phyloP scores from a whole-genome alignment of 331 rosid species.

The Quercus tomentella region DNA sequence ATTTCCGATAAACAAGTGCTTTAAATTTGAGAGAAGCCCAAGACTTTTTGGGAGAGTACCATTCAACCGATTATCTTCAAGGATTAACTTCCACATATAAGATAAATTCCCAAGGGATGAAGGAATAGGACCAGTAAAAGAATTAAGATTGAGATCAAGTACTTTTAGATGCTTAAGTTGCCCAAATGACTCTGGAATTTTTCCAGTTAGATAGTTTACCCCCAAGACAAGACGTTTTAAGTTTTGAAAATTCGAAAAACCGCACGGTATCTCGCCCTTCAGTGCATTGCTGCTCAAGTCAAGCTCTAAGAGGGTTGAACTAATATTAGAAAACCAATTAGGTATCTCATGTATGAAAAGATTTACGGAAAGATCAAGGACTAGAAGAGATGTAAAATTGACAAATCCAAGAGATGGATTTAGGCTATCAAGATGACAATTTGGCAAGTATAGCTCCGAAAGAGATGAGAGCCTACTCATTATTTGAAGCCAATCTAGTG shows the following conservation, averaged over 20 bases:
- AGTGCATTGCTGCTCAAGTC: slow-evolving; percentile 7
- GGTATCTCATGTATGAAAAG: slow-evolving; percentile 22
- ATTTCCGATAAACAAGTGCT: slow-evolving; percentile 15
- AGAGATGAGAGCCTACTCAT: slow-evolving; percentile 18
- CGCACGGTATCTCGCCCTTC: slow-evolving; percentile 23
- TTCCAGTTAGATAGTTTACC: slow-evolving; percentile 17
- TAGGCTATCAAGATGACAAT: slow-evolving; percentile 15
- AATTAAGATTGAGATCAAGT: slow-evolving; percentile 18
- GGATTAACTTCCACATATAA: slow-evolving; percentile 22
- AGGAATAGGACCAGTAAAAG: slow-evolving; percentile 11
- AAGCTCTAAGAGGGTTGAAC: slow-evolving; percentile 12
- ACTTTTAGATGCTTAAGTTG: slow-evolving; percentile 22
- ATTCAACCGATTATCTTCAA: slow-evolving; percentile 19
- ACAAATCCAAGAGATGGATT: background rate
- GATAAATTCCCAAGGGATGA: slow-evolving; percentile 30
- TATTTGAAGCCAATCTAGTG: background rate
- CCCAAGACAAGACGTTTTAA: slow-evolving; percentile 5
- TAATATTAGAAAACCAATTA: slow-evolving; percentile 16
- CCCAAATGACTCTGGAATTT: slow-evolving; percentile 23
- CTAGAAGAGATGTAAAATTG: slow-evolving; percentile 26
- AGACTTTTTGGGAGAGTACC: slow-evolving; percentile 23
- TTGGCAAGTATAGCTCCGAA: slow-evolving; percentile 15
- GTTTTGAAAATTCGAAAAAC: slow-evolving; percentile 18
- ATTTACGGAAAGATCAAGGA: slow-evolving; percentile 29
- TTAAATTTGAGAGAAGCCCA: slow-evolving; percentile 10